A percentile compares a stretch with the other conserved stretches of the same genome.
Conservation (phyloP, 768 basidiomycete species). For the Lactarius pseudohatsudake region DNA sequence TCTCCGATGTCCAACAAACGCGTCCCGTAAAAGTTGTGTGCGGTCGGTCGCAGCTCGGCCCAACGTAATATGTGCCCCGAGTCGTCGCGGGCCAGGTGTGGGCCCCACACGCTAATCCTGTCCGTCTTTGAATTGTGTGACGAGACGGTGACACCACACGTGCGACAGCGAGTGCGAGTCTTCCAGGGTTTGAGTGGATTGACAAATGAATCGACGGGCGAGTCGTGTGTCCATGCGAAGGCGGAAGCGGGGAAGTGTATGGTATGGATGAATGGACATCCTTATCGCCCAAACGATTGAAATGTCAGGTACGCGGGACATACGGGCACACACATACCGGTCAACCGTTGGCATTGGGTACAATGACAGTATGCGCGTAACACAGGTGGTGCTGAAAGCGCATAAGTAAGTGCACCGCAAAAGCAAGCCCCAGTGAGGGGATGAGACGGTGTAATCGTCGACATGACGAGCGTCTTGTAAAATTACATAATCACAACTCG, state of each 20-base stretch:
- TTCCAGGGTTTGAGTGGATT: conserved; percentile 56
- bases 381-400: conserved; percentile 47
- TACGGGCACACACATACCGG: conserved; percentile 39
- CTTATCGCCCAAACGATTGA: conserved; percentile 35
- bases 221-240: conserved; percentile 55
- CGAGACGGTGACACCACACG: conserved; percentile 55
- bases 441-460: conserved; percentile 7
- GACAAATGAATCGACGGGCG: conserved; percentile 50
- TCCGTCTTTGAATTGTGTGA: conserved; percentile 50
- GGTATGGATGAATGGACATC: conserved; percentile 61
- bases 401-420: conserved; percentile 53
- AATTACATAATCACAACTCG: conserved; percentile 25
- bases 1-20: conserved; percentile 58
- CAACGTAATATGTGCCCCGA: conserved; percentile 51
- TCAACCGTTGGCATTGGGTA: conserved; percentile 62
- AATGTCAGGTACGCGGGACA: neutral
- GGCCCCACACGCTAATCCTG: conserved; percentile 59
- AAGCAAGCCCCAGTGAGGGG: conserved; percentile 51
- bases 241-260: conserved; percentile 51
- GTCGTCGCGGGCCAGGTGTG: conserved; percentile 52
- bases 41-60: conserved; percentile 59
- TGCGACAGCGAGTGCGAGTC: conserved; percentile 60
- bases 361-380: conserved; percentile 70
- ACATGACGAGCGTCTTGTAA: neutral
- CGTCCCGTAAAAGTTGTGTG: conserved; percentile 67